These are phyloP conservation scores for Trebouxia sp. DNA, from an alignment of 139 green algal genomes.

Conservation along the genomic window DNA sequence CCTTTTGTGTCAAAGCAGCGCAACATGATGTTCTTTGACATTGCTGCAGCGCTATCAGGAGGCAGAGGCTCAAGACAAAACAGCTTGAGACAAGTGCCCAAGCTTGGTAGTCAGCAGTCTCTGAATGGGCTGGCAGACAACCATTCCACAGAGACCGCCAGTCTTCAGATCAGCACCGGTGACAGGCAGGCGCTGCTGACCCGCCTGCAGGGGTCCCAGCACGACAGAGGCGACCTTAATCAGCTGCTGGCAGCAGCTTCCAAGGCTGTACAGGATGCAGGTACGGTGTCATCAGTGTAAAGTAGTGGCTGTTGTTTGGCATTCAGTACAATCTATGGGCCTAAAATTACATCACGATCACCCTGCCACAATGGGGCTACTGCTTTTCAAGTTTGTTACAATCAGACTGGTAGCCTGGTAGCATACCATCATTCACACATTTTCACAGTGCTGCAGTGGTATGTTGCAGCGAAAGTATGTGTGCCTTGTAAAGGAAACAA, in stretches of 20 bases:
- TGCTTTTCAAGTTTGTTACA: too few species aligned
- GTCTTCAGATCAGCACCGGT: not conserved
- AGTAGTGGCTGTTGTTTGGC: not conserved
- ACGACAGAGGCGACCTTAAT: slow-evolving; percentile 21
- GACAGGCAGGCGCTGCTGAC: slow-evolving; percentile 17
- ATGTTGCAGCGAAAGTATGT: too few species aligned
- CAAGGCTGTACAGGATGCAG: slow-evolving; percentile 42
- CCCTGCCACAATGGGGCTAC: too few species aligned
- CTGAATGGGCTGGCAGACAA: not conserved
- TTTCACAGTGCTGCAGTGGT: too few species aligned
- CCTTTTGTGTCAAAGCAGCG: too few species aligned
- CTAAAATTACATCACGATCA: too few species aligned
- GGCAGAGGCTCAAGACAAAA: not conserved
- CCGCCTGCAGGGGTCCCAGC: slow-evolving; percentile 32
- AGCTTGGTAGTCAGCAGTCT: not conserved
- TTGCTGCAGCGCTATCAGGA: not conserved
- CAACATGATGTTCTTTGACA: too few species aligned
- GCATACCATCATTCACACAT: too few species aligned
- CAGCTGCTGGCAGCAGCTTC: slow-evolving; percentile 44
- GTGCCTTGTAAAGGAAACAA: too few species aligned
- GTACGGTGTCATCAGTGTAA: not conserved
- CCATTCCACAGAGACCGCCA: not conserved
- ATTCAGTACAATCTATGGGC: too few species aligned
- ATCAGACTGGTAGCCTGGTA: too few species aligned
- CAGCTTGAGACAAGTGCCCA: not conserved